phyloP scores from a whole-genome alignment of 495 filamentous ascomycete species.

The Penicillium ochrochloron region DNA sequence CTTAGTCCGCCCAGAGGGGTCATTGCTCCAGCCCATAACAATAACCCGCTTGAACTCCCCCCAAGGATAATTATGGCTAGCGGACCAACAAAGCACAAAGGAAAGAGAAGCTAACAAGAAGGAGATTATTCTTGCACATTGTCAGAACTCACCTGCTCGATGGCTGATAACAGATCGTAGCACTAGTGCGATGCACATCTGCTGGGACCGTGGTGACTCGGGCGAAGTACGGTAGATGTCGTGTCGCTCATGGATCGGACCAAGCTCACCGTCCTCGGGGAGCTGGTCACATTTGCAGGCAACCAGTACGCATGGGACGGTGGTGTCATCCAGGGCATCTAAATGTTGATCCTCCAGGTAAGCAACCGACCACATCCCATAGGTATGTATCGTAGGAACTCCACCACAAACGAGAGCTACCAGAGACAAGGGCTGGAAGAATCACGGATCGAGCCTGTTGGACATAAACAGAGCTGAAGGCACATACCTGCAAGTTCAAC shows the following conservation, averaged over 20 bases:
- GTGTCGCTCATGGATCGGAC: conserved; percentile 60
- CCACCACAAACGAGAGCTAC: neutral
- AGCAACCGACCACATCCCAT: neutral
- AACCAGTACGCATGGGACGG: conserved; percentile 75
- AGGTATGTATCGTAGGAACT: neutral
- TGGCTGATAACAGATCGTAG: conserved; percentile 68
- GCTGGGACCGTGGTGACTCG: conserved; percentile 71
- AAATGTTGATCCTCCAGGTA: conserved; percentile 12
- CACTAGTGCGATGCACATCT: conserved; percentile 78
- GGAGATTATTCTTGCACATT: neutral
- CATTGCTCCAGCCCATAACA: conserved; percentile 26
- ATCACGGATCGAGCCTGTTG: neutral
- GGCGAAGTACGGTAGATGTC: conserved; percentile 74
- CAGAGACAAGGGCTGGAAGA: neutral
- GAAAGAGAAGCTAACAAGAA: neutral
- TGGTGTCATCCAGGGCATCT: conserved; percentile 72
- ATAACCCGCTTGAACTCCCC: neutral
- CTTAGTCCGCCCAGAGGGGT: conserved; percentile 35
- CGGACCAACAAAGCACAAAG: conserved; percentile 11
- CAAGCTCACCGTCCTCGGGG: conserved; percentile 46
- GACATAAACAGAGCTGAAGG: neutral
- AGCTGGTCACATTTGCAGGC: conserved; percentile 87
- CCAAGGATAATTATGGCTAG: neutral
- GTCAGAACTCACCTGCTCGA: conserved; percentile 63
- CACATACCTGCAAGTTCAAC: conserved; percentile 61